Conservation (phyloP, 2,329 filamentous ascomycete species). For the Colletotrichum zoysiae region DNA sequence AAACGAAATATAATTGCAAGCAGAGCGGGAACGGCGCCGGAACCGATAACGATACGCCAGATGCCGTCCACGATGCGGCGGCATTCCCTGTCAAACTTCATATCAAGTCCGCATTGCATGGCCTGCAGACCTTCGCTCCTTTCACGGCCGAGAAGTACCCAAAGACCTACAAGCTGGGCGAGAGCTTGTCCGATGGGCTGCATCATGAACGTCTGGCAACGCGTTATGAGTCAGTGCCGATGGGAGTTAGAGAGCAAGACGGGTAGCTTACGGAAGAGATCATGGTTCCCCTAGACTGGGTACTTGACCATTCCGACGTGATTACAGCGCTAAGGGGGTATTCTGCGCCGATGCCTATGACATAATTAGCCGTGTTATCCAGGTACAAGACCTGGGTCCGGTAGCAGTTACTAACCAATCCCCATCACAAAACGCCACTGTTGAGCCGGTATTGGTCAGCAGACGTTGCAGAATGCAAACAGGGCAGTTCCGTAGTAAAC, state of each 20-base stretch:
- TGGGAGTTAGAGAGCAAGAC: not conserved
- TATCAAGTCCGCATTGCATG: constrained; percentile 63
- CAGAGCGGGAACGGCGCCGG: constrained; percentile 72
- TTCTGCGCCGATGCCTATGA: constrained; percentile 66
- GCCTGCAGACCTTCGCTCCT: constrained; percentile 56
- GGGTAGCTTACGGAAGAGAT: constrained; percentile 66
- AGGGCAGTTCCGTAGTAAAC: not conserved
- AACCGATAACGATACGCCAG: constrained; percentile 76
- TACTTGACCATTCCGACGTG: constrained; percentile 74
- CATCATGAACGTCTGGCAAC: constrained; percentile 66
- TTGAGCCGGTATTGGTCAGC: not conserved
- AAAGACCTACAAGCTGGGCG: constrained; percentile 72
- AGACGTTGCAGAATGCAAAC: not conserved
- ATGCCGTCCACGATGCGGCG: constrained; percentile 67
- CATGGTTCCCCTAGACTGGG: constrained; percentile 75
- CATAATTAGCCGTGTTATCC: not conserved
- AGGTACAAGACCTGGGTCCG: not conserved
- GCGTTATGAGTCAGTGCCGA: not conserved
- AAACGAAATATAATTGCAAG: constrained; percentile 76
- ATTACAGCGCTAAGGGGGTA: constrained; percentile 77
- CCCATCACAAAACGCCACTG: constrained; percentile 68
- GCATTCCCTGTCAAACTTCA: constrained; percentile 59
- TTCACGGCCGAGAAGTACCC: constrained; percentile 62
- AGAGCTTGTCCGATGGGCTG: constrained; percentile 76
- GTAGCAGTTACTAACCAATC: constrained; percentile 53